Conservation (phyloP, 768 basidiomycete species). For the Crassisporium funariophilum region DNA sequence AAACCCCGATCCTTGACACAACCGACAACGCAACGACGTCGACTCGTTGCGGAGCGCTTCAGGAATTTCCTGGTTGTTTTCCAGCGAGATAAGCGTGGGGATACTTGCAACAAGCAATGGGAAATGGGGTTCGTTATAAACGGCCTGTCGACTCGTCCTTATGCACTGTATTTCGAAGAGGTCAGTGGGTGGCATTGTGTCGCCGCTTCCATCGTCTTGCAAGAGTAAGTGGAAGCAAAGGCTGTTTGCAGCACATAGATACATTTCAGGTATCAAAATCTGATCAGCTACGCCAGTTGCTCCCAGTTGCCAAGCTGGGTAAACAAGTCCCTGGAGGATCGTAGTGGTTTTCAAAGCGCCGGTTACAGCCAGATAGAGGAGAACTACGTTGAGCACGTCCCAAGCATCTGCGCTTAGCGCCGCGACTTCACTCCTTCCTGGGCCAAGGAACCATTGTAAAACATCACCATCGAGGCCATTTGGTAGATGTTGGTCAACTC, state of each 20-base stretch:
- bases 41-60: constrained; percentile 51
- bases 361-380: constrained; percentile 64
- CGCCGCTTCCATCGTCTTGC: constrained; percentile 45
- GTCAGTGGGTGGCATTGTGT: constrained; percentile 43
- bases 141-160: constrained; percentile 66
- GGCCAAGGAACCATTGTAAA: constrained; percentile 70
- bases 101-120: constrained; percentile 60
- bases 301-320: constrained; percentile 73
- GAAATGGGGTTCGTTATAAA: constrained; percentile 70
- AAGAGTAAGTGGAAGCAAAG: constrained; percentile 65
- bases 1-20: constrained; percentile 70
- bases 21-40: constrained; percentile 51
- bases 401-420: constrained; percentile 64
- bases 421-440: constrained; percentile 64
- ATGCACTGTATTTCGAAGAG: constrained; percentile 70
- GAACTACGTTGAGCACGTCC: constrained; percentile 62
- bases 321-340: constrained; percentile 72
- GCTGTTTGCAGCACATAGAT: constrained; percentile 63
- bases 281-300: constrained; percentile 43
- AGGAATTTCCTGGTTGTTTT: constrained; percentile 58
- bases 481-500: constrained; percentile 78
- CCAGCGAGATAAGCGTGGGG: constrained; percentile 70
- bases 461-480: constrained; percentile 71
- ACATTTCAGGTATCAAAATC: constrained; percentile 44
- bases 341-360: constrained; percentile 75